These are phyloP conservation scores for Stygiomarasmius scandens DNA, from an alignment of 1,284 basidiomycete species.

Conservation along the genomic window DNA sequence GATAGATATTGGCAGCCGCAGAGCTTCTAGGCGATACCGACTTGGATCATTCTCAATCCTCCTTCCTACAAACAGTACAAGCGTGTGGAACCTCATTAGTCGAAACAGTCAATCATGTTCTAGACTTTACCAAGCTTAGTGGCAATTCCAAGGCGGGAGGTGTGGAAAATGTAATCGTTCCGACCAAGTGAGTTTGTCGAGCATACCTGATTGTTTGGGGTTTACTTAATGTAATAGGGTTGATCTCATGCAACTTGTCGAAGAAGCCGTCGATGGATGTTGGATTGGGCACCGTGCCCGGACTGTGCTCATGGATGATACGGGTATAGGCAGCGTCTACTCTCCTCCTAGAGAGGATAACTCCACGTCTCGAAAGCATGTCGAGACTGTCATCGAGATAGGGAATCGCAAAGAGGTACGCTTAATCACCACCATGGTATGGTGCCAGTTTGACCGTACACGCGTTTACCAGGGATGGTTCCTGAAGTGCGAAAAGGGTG, in stretches of 20 bases:
- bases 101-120: conserved; percentile 93
- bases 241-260: conserved; percentile 88
- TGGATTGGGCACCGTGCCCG: conserved; percentile 93
- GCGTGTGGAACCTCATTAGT: conserved; percentile 86
- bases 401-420: conserved; percentile 69
- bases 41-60: conserved; percentile 80
- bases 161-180: conserved; percentile 73
- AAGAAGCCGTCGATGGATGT: conserved; percentile 93
- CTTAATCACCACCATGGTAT: conserved; percentile 9
- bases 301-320: conserved; percentile 59
- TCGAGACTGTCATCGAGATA: conserved; percentile 91
- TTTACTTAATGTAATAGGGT: conserved; percentile 50
- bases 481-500: conserved; percentile 89
- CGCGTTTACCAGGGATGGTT: conserved; percentile 72
- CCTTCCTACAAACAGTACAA: conserved; percentile 88
- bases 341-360: conserved; percentile 71
- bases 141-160: conserved; percentile 81
- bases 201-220: too few species aligned
- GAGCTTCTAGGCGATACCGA: conserved; percentile 85
- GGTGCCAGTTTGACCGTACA: conserved; percentile 1
- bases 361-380: conserved; percentile 44
- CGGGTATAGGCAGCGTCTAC: conserved; percentile 89
- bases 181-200: conserved; percentile 56
- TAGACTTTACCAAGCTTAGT: conserved; percentile 95
- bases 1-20: conserved; percentile 84